Evolutionary conservation across 2,329 filamentous ascomycete genomes (phyloP).

Genomic region (Pseudopyricularia cyperi): DNA sequence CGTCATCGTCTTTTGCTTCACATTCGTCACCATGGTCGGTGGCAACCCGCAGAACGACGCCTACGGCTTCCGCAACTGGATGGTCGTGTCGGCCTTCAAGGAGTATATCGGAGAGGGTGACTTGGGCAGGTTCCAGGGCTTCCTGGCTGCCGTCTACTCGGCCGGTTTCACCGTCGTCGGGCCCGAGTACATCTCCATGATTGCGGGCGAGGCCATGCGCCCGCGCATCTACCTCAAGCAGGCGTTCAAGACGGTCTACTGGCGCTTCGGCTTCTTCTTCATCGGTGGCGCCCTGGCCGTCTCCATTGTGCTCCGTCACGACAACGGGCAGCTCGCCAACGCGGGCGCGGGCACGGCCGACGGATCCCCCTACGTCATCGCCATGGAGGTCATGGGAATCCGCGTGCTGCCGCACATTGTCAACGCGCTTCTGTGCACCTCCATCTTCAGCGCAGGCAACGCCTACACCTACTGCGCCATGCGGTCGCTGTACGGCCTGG

Average conservation of each 20-base stretch:
- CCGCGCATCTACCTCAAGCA: conserved; percentile 45
- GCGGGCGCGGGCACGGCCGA: conserved; percentile 39
- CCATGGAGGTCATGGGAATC: conserved; percentile 45
- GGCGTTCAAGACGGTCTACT: conserved; percentile 55
- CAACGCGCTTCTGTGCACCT: conserved; percentile 47
- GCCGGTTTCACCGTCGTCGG: conserved; percentile 49
- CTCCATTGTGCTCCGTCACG: conserved; percentile 48
- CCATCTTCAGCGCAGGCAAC: conserved; percentile 48
- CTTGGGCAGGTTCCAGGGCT: conserved; percentile 48
- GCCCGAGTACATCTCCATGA: conserved; percentile 45
- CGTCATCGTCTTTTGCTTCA: conserved; percentile 18
- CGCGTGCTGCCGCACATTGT: conserved; percentile 42
- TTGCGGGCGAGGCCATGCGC: conserved; percentile 38
- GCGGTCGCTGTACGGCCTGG: conserved; percentile 46
- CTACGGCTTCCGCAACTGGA: conserved; percentile 24
- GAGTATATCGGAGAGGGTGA: conserved; percentile 36
- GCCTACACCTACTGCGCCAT: conserved; percentile 49
- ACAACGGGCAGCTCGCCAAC: conserved; percentile 35
- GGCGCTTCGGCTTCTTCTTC: conserved; percentile 53
- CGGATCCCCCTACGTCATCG: conserved; percentile 40
- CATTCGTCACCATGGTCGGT: conserved; percentile 29
- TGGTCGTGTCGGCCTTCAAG: conserved; percentile 38
- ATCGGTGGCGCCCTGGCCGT: conserved; percentile 50
- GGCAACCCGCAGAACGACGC: conserved; percentile 25
- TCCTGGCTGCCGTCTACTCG: conserved; percentile 47